phyloP scores from a whole-genome alignment of 331 rosid genomes.

The Spiraea crenata region DNA sequence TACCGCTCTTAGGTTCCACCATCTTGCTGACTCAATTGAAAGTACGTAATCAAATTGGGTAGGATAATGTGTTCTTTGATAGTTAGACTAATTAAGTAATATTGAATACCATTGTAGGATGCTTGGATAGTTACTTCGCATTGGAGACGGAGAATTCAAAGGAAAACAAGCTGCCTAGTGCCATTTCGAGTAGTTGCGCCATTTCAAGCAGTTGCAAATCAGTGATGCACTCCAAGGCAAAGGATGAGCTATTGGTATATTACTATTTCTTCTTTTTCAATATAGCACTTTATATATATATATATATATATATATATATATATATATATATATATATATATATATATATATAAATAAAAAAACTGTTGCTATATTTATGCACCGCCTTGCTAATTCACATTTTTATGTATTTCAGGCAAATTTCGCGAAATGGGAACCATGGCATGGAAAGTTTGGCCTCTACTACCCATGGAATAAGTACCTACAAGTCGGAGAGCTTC shows the following conservation, averaged over 20 bases:
- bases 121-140: slow-evolving; percentile 55
- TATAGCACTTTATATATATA: too few species aligned
- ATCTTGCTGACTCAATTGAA: slow-evolving; percentile 61
- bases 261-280: background rate
- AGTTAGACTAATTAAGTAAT: background rate
- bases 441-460: slow-evolving; percentile 93
- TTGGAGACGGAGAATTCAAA: slow-evolving; percentile 24
- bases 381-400: background rate
- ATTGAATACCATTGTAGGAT: slow-evolving; percentile 32
- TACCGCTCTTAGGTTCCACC: slow-evolving; percentile 38
- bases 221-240: slow-evolving; percentile 61
- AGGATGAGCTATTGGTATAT: slow-evolving; percentile 68
- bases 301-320: too few species aligned
- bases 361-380: too few species aligned
- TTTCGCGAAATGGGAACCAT: slow-evolving; percentile 96
- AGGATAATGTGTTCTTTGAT: background rate
- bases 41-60: slow-evolving; percentile 27
- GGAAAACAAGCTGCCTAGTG: slow-evolving; percentile 26
- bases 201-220: slow-evolving; percentile 50
- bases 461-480: slow-evolving; percentile 79
- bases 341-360: too few species aligned
- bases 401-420: slow-evolving; percentile 47
- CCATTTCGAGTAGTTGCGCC: slow-evolving; percentile 36
- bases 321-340: too few species aligned
- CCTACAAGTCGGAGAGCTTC: slow-evolving; percentile 60